Conservation (phyloP, 1,139 yeast genomes). For the Suhomyces bokatorum region DNA sequence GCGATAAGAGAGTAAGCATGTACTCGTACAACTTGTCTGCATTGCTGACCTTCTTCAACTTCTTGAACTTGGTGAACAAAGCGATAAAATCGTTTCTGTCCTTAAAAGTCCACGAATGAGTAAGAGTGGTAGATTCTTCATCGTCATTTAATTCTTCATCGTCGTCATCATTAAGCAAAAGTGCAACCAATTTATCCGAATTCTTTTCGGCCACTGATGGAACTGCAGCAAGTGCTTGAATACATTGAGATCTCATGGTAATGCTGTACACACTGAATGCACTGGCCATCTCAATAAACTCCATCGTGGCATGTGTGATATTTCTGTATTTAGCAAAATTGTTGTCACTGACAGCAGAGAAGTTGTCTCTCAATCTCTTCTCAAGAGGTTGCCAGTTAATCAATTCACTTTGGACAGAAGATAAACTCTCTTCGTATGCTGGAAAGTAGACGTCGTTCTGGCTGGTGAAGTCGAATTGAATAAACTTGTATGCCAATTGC, state of each 20-base stretch:
- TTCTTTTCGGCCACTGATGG: slow-evolving; percentile 71
- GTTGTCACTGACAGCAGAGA: slow-evolving; percentile 22
- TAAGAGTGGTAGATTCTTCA: neutral
- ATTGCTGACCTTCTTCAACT: slow-evolving; percentile 54
- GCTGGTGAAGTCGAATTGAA: slow-evolving; percentile 30
- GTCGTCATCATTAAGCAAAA: slow-evolving; percentile 42
- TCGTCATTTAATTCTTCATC: slow-evolving; percentile 23
- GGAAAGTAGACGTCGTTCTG: slow-evolving; percentile 19
- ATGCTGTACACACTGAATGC: slow-evolving; percentile 36
- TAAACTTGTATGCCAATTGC: slow-evolving; percentile 49
- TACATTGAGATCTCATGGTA: slow-evolving; percentile 47
- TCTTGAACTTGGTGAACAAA: slow-evolving; percentile 64
- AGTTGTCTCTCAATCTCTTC: slow-evolving; percentile 30
- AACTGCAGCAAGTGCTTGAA: slow-evolving; percentile 51
- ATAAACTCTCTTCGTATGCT: slow-evolving; percentile 15
- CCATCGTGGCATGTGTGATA: slow-evolving; percentile 33
- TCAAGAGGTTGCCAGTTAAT: slow-evolving; percentile 36
- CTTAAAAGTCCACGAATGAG: slow-evolving; percentile 51
- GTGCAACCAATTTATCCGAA: slow-evolving; percentile 56
- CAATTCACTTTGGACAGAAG: slow-evolving; percentile 22
- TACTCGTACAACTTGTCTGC: slow-evolving; percentile 55
- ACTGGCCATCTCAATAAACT: slow-evolving; percentile 32
- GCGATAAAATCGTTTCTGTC: slow-evolving; percentile 66
- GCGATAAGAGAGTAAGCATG: slow-evolving; percentile 59
- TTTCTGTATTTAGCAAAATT: slow-evolving; percentile 25